Conservation (phyloP, 129 eudicot species). For the Scalesia atractyloides region DNA sequence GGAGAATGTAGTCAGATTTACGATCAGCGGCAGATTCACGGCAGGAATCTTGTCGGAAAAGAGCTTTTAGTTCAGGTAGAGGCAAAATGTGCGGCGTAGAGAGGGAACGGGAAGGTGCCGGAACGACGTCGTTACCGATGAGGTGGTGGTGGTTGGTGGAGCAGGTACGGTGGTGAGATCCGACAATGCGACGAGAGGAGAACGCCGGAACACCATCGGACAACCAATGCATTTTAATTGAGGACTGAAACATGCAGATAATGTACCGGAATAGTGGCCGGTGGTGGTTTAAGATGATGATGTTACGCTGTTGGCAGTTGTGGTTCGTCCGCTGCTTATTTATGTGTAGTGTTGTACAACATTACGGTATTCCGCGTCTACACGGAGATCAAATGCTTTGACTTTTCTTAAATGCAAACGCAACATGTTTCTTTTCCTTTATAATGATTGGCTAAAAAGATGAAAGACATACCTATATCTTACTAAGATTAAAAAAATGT, state of each 20-base stretch:
- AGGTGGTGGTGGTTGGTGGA: background rate
- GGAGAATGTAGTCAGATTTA: slow-evolving; percentile 31
- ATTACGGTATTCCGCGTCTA: background rate
- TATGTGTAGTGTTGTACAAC: background rate
- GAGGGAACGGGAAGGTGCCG: too few relatives aligned
- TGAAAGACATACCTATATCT: background rate
- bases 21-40: slow-evolving; percentile 24
- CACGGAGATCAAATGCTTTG: background rate
- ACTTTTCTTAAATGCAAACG: background rate
- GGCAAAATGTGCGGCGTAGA: slow-evolving; percentile 46
- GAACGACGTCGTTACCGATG: slow-evolving; percentile 2
- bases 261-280: too few relatives aligned
- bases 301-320: too few relatives aligned
- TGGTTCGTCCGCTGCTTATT: background rate
- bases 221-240: slow-evolving; percentile 56
- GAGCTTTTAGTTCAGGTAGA: slow-evolving; percentile 45
- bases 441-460: background rate
- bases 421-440: background rate
- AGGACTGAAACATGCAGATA: background rate
- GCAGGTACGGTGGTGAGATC: slow-evolving; percentile 3
- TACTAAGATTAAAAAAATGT: too few relatives aligned
- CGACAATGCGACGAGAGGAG: background rate
- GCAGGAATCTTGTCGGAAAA: slow-evolving; percentile 25
- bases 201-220: slow-evolving; percentile 15
- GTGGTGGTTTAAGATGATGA: too few relatives aligned